Conservation (phyloP, 352 stramenopile genomes). For the Globisporangium cederbergense region DNA sequence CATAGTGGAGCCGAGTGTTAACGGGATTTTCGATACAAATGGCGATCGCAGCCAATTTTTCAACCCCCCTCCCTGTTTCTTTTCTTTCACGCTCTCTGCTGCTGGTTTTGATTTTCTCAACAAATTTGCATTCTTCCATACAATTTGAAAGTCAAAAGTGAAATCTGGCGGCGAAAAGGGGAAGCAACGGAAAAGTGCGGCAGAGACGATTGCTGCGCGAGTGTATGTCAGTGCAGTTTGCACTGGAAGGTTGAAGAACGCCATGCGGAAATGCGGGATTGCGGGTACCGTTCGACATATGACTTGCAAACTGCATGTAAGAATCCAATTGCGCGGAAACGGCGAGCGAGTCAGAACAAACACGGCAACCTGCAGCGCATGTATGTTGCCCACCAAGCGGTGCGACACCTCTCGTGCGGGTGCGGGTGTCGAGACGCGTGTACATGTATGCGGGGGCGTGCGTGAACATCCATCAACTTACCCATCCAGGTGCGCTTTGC, state of each 20-base stretch:
- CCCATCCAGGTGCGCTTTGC: background rate
- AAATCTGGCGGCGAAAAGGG: background rate
- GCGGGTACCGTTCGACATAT: background rate
- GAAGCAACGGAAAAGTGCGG: conserved; percentile 1
- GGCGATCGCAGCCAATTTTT: background rate
- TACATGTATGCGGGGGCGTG: background rate
- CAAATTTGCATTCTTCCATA: background rate
- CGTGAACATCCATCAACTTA: background rate
- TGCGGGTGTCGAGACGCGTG: background rate
- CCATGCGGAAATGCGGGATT: conserved; percentile 1
- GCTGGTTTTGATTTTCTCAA: background rate
- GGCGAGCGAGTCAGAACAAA: background rate
- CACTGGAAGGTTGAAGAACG: conserved; percentile 8
- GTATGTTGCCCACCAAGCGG: background rate
- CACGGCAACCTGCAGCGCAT: background rate
- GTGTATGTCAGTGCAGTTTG: background rate
- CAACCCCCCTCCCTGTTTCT: background rate
- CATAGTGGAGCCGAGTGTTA: too few relatives aligned
- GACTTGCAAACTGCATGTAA: background rate
- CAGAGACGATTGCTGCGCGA: background rate
- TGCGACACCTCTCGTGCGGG: background rate
- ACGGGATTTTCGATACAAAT: background rate
- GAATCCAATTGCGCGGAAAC: background rate
- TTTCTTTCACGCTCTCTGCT: conserved; percentile 7
- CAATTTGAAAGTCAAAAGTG: background rate